phyloP scores from a whole-genome alignment of 768 basidiomycete genomes.

The Leccinum aurantiacum region DNA sequence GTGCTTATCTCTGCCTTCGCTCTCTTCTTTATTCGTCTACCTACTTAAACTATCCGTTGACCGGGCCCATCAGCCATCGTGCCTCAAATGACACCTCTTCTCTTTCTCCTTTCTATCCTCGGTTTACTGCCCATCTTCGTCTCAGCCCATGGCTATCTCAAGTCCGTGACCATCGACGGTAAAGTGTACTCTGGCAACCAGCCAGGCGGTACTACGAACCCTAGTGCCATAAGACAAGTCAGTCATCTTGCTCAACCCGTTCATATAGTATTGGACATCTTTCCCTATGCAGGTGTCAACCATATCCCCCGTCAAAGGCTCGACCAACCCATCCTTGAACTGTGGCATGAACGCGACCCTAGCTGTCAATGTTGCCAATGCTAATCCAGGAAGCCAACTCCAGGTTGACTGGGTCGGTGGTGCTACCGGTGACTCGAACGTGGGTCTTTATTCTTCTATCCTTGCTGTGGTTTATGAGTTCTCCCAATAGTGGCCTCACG shows the following conservation, averaged over 20 bases:
- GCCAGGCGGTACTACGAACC: slow-evolving; percentile 34
- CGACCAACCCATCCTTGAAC: slow-evolving; percentile 52
- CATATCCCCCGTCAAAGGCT: slow-evolving; percentile 54
- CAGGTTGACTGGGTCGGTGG: slow-evolving; percentile 53
- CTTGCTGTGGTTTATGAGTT: background rate
- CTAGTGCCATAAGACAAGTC: slow-evolving; percentile 46
- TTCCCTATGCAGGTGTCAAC: slow-evolving; percentile 28
- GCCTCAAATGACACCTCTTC: slow-evolving; percentile 14
- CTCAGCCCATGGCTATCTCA: slow-evolving; percentile 33
- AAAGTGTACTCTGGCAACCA: slow-evolving; percentile 28
- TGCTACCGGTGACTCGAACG: slow-evolving; percentile 38
- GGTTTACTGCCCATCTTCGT: slow-evolving; percentile 21
- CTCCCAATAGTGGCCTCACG: slow-evolving; percentile 47
- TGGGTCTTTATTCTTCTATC: slow-evolving; percentile 16
- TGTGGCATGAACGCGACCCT: slow-evolving; percentile 57
- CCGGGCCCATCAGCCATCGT: slow-evolving; percentile 12
- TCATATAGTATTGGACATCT: background rate
- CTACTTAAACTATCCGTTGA: slow-evolving; percentile 22
- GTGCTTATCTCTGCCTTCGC: background rate
- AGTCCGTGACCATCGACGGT: slow-evolving; percentile 32
- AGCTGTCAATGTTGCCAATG: slow-evolving; percentile 51
- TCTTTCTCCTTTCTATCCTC: slow-evolving; percentile 10
- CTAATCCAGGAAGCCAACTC: slow-evolving; percentile 57
- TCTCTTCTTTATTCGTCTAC: slow-evolving; percentile 6
- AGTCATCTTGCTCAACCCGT: slow-evolving; percentile 1